phyloP scores from a whole-genome alignment of 164 flowering plant species.

The Magnolia sinica region DNA sequence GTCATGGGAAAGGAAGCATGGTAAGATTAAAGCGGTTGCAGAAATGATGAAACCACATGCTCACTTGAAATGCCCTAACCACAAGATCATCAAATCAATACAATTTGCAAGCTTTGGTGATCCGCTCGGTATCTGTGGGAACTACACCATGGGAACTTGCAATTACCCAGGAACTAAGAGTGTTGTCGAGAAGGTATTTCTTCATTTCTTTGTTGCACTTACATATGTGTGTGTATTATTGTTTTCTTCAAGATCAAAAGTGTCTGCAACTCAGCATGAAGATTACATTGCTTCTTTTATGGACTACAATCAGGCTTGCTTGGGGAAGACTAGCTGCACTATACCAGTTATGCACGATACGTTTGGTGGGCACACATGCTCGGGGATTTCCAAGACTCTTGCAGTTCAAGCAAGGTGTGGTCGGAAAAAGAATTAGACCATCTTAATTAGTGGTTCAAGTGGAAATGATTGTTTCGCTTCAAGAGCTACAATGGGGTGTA shows the following conservation, averaged over 20 bases:
- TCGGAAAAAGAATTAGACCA: not conserved
- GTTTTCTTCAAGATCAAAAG: not conserved
- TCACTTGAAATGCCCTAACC: slow-evolving; percentile 46
- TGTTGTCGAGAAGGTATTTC: slow-evolving; percentile 54
- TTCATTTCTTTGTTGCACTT: not conserved
- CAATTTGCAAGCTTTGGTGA: slow-evolving; percentile 79
- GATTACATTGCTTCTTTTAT: not conserved
- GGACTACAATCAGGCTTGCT: slow-evolving; percentile 47
- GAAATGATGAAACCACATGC: slow-evolving; percentile 38
- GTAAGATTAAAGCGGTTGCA: slow-evolving; percentile 26
- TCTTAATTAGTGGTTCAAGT: too few relatives aligned
- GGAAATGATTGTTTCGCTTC: too few relatives aligned
- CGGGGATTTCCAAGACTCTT: slow-evolving; percentile 41
- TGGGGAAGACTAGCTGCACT: slow-evolving; percentile 57
- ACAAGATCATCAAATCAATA: slow-evolving; percentile 40
- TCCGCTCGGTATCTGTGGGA: slow-evolving; percentile 64
- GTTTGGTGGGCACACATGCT: slow-evolving; percentile 42
- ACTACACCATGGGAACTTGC: slow-evolving; percentile 47
- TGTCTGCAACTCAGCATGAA: not conserved
- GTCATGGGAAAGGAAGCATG: slow-evolving; percentile 42
- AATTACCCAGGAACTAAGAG: slow-evolving; percentile 26
- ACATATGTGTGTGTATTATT: not conserved
- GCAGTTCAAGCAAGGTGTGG: slow-evolving; percentile 65
- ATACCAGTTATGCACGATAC: slow-evolving; percentile 34
- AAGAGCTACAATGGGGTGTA: too few relatives aligned